Evolutionary conservation across 495 filamentous ascomycete genomes (phyloP), one percentile per base, ranked within the genome.

Genomic region (Hypoxylon subgilvum): DNA sequence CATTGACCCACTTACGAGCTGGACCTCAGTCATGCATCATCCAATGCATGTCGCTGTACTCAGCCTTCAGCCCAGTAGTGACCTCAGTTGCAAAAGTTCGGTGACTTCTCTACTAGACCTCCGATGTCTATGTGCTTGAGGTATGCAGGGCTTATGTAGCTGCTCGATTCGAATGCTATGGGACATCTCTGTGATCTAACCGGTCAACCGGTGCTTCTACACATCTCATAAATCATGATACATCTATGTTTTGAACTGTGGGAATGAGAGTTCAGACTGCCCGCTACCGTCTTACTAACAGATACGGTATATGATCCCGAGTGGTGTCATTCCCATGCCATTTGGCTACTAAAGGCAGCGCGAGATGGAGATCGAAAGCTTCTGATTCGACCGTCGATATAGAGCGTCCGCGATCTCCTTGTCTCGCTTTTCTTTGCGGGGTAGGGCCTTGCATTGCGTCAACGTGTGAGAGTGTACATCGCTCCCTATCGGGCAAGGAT

Each of bases 351-450:
- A 53, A n/a, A 48, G 48, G 48, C 45, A 52, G 56, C 45, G 18
- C 32, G 21, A 42, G 41, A 38, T 32, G 62, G 44, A 46, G 63
- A 68, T 68, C 62, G 46, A 53, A 52, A 28, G 14, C 2, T 13
- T 52, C 53, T 57, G 53, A 65, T 61, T 65, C 57, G 57, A 56
- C 36, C 32, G 23, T 25, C 32, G 41, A 38, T 58, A 57, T 45
- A n/a, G 27, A 54, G 38, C 36, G 36, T 64, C 44, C 43, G 49
- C 49, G 49, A 60, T 65, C 61, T 61, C 51, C 40, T 52, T 65
- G 51, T 65, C 50, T 48, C 19, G 14, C n/a, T n/a, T 57, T 52
- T 16, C 40, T 61, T 65, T 69, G 66, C 66, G 66, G 66, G 66
- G 66, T 69, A 69, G 42, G 19, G n/a, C n/a, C n/a, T n/a, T n/a